Evolutionary conservation across 495 filamentous ascomycete species (phyloP).

Genomic region (Aspergillus conjunctus): DNA sequence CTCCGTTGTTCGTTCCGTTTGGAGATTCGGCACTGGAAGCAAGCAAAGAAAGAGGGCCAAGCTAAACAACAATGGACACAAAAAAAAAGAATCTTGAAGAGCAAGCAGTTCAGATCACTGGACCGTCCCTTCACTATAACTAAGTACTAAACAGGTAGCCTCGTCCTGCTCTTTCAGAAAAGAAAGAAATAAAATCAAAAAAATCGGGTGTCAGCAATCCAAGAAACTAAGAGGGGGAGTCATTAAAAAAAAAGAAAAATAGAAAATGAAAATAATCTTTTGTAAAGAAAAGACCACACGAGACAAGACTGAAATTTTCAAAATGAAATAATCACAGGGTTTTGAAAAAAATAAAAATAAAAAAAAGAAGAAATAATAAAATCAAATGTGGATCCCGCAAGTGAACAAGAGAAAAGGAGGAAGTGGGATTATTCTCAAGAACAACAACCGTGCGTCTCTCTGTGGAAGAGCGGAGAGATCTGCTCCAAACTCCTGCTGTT

Average conservation of each 20-base stretch:
- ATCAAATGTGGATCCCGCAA: slow-evolving; percentile 25
- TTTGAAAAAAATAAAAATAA: slow-evolving; percentile 17
- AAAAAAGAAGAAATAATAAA: slow-evolving; percentile 13
- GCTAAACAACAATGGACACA: background rate
- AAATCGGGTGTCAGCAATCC: slow-evolving; percentile 19
- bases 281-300: no score
- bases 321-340: background rate
- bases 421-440: slow-evolving; percentile 19
- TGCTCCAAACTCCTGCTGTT: slow-evolving; percentile 10
- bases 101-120: slow-evolving; percentile 18
- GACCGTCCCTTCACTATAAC: slow-evolving; percentile 24
- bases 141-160: slow-evolving; percentile 16
- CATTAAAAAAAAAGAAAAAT: slow-evolving; percentile 17
- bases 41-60: background rate
- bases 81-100: slow-evolving; percentile 14
- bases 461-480: slow-evolving; percentile 28
- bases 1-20: slow-evolving; percentile 20
- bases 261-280: background rate
- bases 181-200: slow-evolving; percentile 14
- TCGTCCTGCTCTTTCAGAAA: slow-evolving; percentile 11
- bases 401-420: slow-evolving; percentile 13
- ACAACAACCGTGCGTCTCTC: slow-evolving; percentile 26
- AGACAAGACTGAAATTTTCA: no score
- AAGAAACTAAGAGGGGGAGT: slow-evolving; percentile 18
- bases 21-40: slow-evolving; percentile 16